phyloP scores from a whole-genome alignment of 768 basidiomycete species.

The Calocybe indica region DNA sequence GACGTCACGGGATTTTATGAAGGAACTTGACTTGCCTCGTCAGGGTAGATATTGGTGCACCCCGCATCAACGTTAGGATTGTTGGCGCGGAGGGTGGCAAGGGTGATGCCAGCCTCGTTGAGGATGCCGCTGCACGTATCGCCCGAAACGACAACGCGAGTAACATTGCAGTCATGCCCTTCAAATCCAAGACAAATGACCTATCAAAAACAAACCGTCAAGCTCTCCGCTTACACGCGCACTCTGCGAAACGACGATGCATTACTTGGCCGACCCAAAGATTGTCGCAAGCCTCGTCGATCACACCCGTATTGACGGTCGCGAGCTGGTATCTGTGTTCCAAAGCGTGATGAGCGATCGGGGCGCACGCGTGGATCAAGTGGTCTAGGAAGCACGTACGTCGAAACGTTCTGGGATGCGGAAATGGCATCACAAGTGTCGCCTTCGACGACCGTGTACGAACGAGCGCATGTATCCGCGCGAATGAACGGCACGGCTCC shows the following conservation, averaged over 20 bases:
- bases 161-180: slow-evolving; percentile 52
- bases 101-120: slow-evolving; percentile 31
- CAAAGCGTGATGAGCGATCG: neutral
- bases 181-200: slow-evolving; percentile 50
- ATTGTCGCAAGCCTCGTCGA: slow-evolving; percentile 52
- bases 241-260: neutral
- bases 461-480: slow-evolving; percentile 36
- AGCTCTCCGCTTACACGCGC: too few relatives aligned
- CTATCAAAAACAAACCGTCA: slow-evolving; percentile 12
- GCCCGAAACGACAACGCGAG: slow-evolving; percentile 38
- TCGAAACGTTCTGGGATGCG: slow-evolving; percentile 37
- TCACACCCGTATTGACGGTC: slow-evolving; percentile 37
- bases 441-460: slow-evolving; percentile 41
- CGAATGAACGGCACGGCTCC: slow-evolving; percentile 4
- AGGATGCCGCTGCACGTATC: slow-evolving; percentile 47
- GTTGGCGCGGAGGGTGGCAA: slow-evolving; percentile 45
- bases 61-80: slow-evolving; percentile 55
- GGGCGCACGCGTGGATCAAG: neutral
- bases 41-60: slow-evolving; percentile 47
- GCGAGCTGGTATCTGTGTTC: slow-evolving; percentile 50
- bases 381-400: slow-evolving; percentile 24
- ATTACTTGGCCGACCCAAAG: slow-evolving; percentile 44
- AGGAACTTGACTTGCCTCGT: slow-evolving; percentile 36
- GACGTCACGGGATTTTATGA: too few relatives aligned
- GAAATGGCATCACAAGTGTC: slow-evolving; percentile 57